Conservation (phyloP, 495 filamentous ascomycete genomes). For the Tuber indicum region DNA sequence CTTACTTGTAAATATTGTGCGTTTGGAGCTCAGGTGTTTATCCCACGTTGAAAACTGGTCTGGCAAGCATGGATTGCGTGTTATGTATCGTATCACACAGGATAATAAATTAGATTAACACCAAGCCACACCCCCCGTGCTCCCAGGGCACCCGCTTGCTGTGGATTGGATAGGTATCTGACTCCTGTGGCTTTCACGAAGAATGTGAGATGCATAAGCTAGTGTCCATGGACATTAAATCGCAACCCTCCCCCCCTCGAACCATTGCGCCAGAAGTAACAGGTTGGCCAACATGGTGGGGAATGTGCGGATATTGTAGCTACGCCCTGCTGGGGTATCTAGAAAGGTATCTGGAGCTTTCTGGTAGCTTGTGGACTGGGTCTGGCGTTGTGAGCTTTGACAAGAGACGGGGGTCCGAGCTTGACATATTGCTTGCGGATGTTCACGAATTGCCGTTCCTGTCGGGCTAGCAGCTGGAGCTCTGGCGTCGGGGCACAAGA, state of each 20-base stretch:
- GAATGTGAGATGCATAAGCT: neutral
- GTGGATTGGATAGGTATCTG: neutral
- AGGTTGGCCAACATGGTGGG: no score
- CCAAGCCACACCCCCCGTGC: neutral
- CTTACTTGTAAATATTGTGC: neutral
- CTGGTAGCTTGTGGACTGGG: neutral
- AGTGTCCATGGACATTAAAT: neutral
- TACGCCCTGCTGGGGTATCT: neutral
- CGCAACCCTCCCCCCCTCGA: no score
- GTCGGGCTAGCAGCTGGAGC: neutral
- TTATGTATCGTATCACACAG: no score
- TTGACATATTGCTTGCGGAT: neutral
- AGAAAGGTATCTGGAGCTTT: neutral
- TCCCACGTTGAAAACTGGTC: neutral
- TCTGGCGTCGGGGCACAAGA: neutral
- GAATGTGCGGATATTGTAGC: neutral
- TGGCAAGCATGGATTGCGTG: no score
- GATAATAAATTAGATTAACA: no score
- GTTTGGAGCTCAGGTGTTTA: neutral
- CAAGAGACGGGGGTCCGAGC: neutral
- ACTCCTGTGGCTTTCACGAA: neutral
- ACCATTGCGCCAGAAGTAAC: no score
- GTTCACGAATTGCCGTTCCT: neutral
- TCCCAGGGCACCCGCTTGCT: neutral
- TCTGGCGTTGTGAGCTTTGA: neutral